phyloP scores from a whole-genome alignment of 306 rosid species.

The Mimosa pudica region DNA sequence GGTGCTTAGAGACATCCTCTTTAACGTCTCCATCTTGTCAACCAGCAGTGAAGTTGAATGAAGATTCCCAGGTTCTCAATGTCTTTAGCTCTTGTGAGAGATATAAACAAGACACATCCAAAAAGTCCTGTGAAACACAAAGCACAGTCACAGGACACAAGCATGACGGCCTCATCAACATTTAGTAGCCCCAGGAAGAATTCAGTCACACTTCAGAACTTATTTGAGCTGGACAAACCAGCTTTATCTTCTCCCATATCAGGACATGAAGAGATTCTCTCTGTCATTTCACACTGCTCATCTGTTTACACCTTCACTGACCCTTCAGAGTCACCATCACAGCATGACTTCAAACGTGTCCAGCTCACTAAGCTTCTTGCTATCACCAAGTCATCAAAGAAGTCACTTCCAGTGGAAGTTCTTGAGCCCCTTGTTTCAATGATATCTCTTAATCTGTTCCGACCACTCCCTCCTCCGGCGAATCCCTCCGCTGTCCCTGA shows the following conservation, averaged over 20 bases:
- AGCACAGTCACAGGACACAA: neutral
- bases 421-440: slow-evolving; percentile 55
- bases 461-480: slow-evolving; percentile 80
- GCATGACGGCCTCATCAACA: neutral
- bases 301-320: slow-evolving; percentile 47
- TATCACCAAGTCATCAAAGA: slow-evolving; percentile 52
- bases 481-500: slow-evolving; percentile 36
- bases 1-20: slow-evolving; percentile 18
- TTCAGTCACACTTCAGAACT: slow-evolving; percentile 48
- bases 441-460: slow-evolving; percentile 60
- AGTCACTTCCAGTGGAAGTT: slow-evolving; percentile 39
- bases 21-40: slow-evolving; percentile 44
- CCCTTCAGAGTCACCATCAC: slow-evolving; percentile 59
- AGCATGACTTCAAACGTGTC: slow-evolving; percentile 57
- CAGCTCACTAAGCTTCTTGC: slow-evolving; percentile 60
- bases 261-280: slow-evolving; percentile 57
- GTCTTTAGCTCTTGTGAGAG: slow-evolving; percentile 29
- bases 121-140: neutral
- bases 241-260: slow-evolving; percentile 38
- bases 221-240: slow-evolving; percentile 48
- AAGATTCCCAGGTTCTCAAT: slow-evolving; percentile 7
- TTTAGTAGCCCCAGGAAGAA: slow-evolving; percentile 28
- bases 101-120: slow-evolving; percentile 20
- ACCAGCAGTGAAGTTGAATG: slow-evolving; percentile 5
- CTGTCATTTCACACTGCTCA: slow-evolving; percentile 55